Conservation (phyloP, 306 rosid genomes). For the Abrus precatorius region DNA sequence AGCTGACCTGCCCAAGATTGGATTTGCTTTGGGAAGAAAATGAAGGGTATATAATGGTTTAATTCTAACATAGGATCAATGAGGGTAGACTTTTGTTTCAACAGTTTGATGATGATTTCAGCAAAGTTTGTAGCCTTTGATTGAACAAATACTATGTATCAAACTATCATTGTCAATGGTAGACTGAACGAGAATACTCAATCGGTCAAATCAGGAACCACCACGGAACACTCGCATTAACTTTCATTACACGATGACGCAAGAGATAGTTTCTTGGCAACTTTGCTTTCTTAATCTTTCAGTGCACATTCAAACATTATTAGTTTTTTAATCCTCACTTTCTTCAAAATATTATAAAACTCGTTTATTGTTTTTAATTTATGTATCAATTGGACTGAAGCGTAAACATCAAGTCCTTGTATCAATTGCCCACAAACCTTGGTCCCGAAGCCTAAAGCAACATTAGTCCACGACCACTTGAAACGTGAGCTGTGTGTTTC, state of each 20-base stretch:
- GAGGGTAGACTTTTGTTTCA: slow-evolving; percentile 42
- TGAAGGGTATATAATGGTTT: slow-evolving; percentile 25
- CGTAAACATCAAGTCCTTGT: background rate
- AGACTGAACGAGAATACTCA: slow-evolving; percentile 32
- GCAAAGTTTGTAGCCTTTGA: slow-evolving; percentile 42
- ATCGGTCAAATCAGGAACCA: slow-evolving; percentile 40
- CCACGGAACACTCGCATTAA: slow-evolving; percentile 42
- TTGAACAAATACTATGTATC: slow-evolving; percentile 34
- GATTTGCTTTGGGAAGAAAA: slow-evolving; percentile 34
- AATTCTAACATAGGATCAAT: slow-evolving; percentile 41
- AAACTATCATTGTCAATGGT: slow-evolving; percentile 36
- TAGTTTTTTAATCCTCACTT: background rate
- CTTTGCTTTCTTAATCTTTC: slow-evolving; percentile 40
- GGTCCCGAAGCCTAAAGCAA: no score
- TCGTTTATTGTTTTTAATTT: background rate
- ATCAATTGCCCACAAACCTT: background rate
- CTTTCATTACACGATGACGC: slow-evolving; percentile 40
- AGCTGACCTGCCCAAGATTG: slow-evolving; percentile 24
- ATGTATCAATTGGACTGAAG: background rate
- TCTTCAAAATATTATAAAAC: background rate
- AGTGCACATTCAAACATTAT: background rate
- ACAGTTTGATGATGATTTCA: slow-evolving; percentile 48
- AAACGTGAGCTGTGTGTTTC: no score
- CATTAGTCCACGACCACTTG: no score
- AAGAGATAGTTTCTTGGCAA: slow-evolving; percentile 35